Conservation (phyloP, 202 grass and related monocot genomes). For the Carex arenaria region DNA sequence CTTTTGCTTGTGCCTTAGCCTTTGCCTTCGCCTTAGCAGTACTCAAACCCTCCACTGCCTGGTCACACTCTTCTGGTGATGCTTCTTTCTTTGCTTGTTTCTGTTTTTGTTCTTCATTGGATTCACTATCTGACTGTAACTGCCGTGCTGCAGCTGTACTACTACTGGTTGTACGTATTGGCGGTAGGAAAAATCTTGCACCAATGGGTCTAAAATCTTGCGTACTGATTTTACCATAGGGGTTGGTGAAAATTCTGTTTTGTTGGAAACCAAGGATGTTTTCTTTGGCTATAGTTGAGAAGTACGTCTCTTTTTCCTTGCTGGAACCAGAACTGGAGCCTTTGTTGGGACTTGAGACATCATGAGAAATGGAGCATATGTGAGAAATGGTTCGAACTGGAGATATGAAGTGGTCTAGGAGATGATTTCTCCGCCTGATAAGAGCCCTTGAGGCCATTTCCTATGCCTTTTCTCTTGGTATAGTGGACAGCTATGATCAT, state of each 20-base stretch:
- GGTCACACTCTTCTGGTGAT: conserved; percentile 94
- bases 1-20: conserved; percentile 62
- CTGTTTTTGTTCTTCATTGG: conserved; percentile 55
- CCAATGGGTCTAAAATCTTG: conserved; percentile 50
- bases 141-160: conserved; percentile 51
- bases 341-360: conserved; percentile 40
- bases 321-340: conserved; percentile 22
- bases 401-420: conserved; percentile 40
- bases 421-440: conserved; percentile 61
- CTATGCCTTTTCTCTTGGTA: conserved; percentile 40
- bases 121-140: conserved; percentile 38
- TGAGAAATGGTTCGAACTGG: conserved; percentile 35
- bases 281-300: conserved; percentile 37
- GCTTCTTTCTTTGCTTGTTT: conserved; percentile 70
- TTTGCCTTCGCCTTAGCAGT: conserved; percentile 91
- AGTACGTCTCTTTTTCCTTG: conserved; percentile 35
- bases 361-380: conserved; percentile 46
- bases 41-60: conserved; percentile 91
- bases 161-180: conserved; percentile 40
- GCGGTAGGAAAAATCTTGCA: conserved; percentile 59
- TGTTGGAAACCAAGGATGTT: conserved; percentile 34
- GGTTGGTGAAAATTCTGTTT: conserved; percentile 27
- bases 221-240: conserved; percentile 32
- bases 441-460: conserved; percentile 77
- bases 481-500: conserved; percentile 46